Evolutionary conservation across 2,329 filamentous ascomycete genomes (phyloP), one percentile per base, ranked within the genome.

Genomic region (Metarhizium sp.): DNA sequence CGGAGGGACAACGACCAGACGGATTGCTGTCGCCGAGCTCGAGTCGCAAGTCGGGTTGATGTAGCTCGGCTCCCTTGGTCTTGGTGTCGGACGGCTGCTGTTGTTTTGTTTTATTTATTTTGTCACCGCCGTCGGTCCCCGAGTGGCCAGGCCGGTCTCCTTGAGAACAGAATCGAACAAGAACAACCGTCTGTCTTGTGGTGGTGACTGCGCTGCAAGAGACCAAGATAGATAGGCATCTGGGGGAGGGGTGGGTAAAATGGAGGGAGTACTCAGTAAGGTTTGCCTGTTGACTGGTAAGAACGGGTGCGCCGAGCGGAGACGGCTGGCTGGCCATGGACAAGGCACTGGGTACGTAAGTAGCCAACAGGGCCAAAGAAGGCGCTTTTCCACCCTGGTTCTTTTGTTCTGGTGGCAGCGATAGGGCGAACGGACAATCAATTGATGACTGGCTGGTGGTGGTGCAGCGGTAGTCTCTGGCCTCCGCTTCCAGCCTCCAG

Each of bases 351-450:
- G 20, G 20, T 25, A 25, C 20, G 20, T 25, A 25, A 25, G 25
- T 25, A 25, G 25, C 25, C 13, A 49, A n/a, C 40, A 40, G 13
- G 42, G 30, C n/a, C 43, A 45, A 25, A 55, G 42, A 50, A n/a
- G 51, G 20, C 40, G 18, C 5, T 25, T 43, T 45, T 42, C 50
- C 50, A 45, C 40, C 48, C 29, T 53, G 55, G 36, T 51, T 38
- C 48, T 54, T 51, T 48, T 56, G 29, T 47, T 51, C 50, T 52
- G 54, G 29, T 34, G 29, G 25, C 13, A 48, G 11, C 30, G 48
- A n/a, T 29, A n/a, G 16, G 50, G n/a, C 40, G 40, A 18, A 43
- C 16, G 40, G 40, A 18, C 40, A 16, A 43, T 25, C 20, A 25
- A 25, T 25, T 25, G 32, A 34, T 34, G 32, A 8, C 32, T 34